These are phyloP conservation scores for Phytophthora cajani DNA, from an alignment of 352 stramenopile species.

Conservation along the genomic window DNA sequence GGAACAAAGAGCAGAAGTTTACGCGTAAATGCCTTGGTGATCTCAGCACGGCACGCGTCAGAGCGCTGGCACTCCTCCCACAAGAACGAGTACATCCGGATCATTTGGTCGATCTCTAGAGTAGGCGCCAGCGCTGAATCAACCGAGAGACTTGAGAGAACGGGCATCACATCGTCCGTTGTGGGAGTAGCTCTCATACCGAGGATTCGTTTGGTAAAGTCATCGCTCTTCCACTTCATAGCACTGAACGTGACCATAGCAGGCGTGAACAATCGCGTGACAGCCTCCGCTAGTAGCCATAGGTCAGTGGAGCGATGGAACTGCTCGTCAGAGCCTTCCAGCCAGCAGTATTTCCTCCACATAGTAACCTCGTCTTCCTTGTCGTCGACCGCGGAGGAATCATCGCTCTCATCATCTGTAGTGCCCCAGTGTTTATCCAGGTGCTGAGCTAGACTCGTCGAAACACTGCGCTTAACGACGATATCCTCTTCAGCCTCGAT, in stretches of 20 bases:
- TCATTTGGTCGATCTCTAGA: constrained; percentile 34
- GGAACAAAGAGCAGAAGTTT: constrained; percentile 40
- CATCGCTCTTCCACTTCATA: constrained; percentile 44
- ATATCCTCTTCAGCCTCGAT: constrained; percentile 46
- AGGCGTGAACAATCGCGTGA: constrained; percentile 47
- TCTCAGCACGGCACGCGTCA: constrained; percentile 17
- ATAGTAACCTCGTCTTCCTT: constrained; percentile 18
- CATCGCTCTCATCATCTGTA: neutral
- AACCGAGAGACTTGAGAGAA: constrained; percentile 41
- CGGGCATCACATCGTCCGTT: constrained; percentile 50
- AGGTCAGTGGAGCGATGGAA: constrained; percentile 51
- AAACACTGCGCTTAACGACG: constrained; percentile 46
- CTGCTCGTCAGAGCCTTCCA: constrained; percentile 45
- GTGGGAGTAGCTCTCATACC: constrained; percentile 51
- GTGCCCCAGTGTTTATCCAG: constrained; percentile 54
- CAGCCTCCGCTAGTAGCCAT: constrained; percentile 45
- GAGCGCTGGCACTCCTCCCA: constrained; percentile 46
- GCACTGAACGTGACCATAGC: constrained; percentile 57
- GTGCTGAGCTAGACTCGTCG: constrained; percentile 46
- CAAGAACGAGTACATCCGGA: constrained; percentile 50
- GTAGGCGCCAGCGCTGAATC: constrained; percentile 15
- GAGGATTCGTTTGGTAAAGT: constrained; percentile 45
- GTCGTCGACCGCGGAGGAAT: constrained; percentile 14
- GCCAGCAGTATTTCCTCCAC: constrained; percentile 45
- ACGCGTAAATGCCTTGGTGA: constrained; percentile 36